Conservation (phyloP, 2,329 filamentous ascomycete species). For the Metarhizium humberi region DNA sequence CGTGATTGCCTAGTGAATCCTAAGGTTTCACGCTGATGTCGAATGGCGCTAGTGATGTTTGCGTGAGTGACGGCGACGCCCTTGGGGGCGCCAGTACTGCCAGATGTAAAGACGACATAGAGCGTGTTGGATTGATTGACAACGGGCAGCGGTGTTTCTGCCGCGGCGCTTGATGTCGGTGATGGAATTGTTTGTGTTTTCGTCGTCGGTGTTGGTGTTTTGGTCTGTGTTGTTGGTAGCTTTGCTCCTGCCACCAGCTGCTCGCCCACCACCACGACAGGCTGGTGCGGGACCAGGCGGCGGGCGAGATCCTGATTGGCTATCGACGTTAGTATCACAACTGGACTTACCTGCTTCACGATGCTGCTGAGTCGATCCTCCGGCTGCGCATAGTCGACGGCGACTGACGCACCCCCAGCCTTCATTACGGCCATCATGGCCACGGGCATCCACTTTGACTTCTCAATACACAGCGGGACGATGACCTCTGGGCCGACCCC, state of each 20-base stretch:
- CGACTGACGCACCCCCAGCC: conserved; percentile 18
- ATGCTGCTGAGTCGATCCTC: conserved; percentile 8
- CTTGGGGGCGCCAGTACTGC: conserved; percentile 13
- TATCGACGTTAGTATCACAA: conserved; percentile 4
- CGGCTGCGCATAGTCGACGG: conserved; percentile 16
- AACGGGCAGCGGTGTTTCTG: conserved; percentile 29
- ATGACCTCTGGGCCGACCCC: conserved; percentile 5
- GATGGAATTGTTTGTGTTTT: too few relatives aligned
- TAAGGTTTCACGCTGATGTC: conserved; percentile 1
- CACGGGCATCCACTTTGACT: conserved; percentile 15
- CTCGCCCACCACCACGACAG: conserved; percentile 4
- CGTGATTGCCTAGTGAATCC: conserved; percentile 2
- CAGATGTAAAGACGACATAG: conserved; percentile 12
- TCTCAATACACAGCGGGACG: conserved; percentile 19
- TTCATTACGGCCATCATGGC: conserved; percentile 18
- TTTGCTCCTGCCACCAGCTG: conserved; percentile 7
- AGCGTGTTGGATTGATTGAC: neutral
- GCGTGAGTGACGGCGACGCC: conserved; percentile 10
- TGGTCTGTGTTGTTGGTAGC: neutral
- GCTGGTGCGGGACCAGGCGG: conserved; percentile 6
- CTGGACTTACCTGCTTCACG: conserved; percentile 4
- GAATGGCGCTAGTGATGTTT: conserved; percentile 6
- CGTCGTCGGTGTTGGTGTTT: too few relatives aligned
- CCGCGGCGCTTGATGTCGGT: neutral
- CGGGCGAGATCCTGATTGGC: conserved; percentile 12